Evolutionary conservation across 2,329 filamentous ascomycete genomes (phyloP).

Genomic region (Rosellinia necatrix): DNA sequence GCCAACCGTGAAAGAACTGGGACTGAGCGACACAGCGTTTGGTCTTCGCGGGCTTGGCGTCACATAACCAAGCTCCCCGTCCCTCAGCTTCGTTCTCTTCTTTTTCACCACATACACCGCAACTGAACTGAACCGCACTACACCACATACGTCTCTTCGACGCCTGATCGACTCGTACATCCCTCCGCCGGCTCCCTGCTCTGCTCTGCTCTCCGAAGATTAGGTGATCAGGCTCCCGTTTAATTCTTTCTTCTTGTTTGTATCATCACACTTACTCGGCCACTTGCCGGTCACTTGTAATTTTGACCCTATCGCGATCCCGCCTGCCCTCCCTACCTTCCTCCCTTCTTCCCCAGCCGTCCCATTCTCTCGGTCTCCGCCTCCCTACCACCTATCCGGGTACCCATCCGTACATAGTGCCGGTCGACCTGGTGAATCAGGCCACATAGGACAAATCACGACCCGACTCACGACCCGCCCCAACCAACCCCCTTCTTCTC

Average conservation of each 20-base stretch:
- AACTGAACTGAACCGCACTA: no score
- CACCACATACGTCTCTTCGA: no score
- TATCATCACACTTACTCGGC: no score
- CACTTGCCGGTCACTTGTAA: not conserved
- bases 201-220: no score
- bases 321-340: no score
- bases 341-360: not conserved
- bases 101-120: slow-evolving; percentile 6
- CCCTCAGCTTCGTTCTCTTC: slow-evolving; percentile 22
- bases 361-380: slow-evolving; percentile 18
- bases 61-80: slow-evolving; percentile 37
- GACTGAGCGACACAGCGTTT: slow-evolving; percentile 15
- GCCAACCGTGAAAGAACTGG: slow-evolving; percentile 1
- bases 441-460: slow-evolving; percentile 22
- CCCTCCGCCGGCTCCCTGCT: no score
- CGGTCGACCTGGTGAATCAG: slow-evolving; percentile 21
- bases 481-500: slow-evolving; percentile 8
- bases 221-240: no score
- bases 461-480: slow-evolving; percentile 8
- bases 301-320: slow-evolving; percentile 6
- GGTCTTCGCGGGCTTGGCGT: slow-evolving; percentile 32
- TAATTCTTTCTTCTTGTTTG: no score
- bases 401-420: slow-evolving; percentile 8
- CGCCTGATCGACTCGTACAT: no score
- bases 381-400: slow-evolving; percentile 11